Base-by-base conservation (phyloP, 78 protist species). In the Diacronema lutheri region DNA sequence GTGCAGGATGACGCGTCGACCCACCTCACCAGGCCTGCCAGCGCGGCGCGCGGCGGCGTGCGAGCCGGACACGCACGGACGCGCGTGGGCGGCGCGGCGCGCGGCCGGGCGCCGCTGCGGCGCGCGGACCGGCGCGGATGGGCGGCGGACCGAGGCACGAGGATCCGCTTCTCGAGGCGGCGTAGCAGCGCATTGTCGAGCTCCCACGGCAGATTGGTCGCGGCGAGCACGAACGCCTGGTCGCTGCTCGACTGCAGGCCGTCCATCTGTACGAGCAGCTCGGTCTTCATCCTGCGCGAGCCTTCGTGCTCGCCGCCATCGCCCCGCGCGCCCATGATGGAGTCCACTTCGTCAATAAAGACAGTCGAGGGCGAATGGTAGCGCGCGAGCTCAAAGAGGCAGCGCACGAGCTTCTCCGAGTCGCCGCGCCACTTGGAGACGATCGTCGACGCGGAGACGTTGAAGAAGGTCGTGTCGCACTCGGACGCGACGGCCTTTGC, bases 401-500 rank as follows among this genome's bases (percentile, higher is more conserved):
- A 65, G 16, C 86, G 81, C 40, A 95, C 92, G 29, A 95, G 91
- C 72, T 94, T 94, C 85, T 96, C 98, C n/a, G 96, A 90, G 58
- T 96, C 98, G 31, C 98, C 98, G 41, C 91, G 88, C 90, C 91
- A 93, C 87, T 95, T 94, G 84, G 85, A 76, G 57, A 95, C 95
- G 55, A 96, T 65, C 1, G 97, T 77, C 2, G 95, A 94, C 20
- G 99, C 98, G 23, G 91, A 83, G 60, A 96, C 92, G 85, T 85
- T 91, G 88, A 97, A 97, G 89, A 97, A 97, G 19, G 95, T 96
- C 11, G 98, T 96, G 20, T 88, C 82, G 81, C 96, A 88, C 93
- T 97, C 98, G 55, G 92, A 83, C 7, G 99, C 99, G 35, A 94
- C 97, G 0, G 98, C 98, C 90, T 95, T 95, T 29, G 98, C 92